Evolutionary conservation across 805 yeast genomes (phyloP).

Genomic region (Nakazawaea wyomingensis): DNA sequence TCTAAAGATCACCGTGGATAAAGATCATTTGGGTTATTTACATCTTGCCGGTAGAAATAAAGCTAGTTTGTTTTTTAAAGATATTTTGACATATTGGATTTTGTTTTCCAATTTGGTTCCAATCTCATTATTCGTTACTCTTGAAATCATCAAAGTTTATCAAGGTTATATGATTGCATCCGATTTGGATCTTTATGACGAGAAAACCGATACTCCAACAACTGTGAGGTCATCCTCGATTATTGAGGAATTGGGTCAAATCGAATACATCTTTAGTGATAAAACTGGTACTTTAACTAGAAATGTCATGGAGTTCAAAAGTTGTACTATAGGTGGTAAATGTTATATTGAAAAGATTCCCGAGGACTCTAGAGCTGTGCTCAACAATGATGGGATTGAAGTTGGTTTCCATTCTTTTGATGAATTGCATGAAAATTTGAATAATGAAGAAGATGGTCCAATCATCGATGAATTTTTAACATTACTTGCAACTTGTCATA

Average conservation of each 20-base stretch:
- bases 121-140: slow-evolving; percentile 91
- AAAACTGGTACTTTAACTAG: slow-evolving; percentile 96
- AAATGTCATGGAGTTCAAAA: slow-evolving; percentile 93
- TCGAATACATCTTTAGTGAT: slow-evolving; percentile 92
- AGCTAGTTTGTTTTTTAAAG: slow-evolving; percentile 73
- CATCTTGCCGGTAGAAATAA: slow-evolving; percentile 63
- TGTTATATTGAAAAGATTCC: slow-evolving; percentile 88
- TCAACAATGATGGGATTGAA: slow-evolving; percentile 71
- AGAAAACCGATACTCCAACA: slow-evolving; percentile 86
- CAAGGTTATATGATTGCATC: slow-evolving; percentile 93
- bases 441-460: slow-evolving; percentile 30
- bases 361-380: slow-evolving; percentile 74
- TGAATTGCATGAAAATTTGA: slow-evolving; percentile 46
- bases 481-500: slow-evolving; percentile 87
- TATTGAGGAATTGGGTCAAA: slow-evolving; percentile 96
- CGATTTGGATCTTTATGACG: slow-evolving; percentile 90
- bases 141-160: slow-evolving; percentile 90
- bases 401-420: slow-evolving; percentile 72
- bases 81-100: slow-evolving; percentile 92
- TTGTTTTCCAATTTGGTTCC: slow-evolving; percentile 96
- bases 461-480: slow-evolving; percentile 74
- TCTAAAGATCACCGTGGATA: slow-evolving; percentile 53
- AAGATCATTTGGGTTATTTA: slow-evolving; percentile 55
- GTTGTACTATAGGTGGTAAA: slow-evolving; percentile 88
- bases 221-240: slow-evolving; percentile 92